Conservation (phyloP, 2,329 filamentous ascomycete species). For the Aspergillus sp. region DNA sequence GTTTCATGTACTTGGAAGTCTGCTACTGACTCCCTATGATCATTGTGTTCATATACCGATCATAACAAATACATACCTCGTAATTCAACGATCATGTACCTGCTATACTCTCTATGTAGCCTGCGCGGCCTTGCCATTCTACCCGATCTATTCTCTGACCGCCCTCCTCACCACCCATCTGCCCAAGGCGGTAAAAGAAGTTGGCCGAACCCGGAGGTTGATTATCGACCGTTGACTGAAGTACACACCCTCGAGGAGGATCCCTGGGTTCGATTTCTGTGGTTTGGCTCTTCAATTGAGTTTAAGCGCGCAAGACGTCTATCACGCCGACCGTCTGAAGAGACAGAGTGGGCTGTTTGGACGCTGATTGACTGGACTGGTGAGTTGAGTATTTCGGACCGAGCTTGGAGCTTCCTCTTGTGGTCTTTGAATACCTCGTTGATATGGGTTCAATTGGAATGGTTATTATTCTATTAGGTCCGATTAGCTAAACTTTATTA, state of each 20-base stretch:
- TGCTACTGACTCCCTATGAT: not conserved
- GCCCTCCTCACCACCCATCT: slow-evolving; percentile 16
- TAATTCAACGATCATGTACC: not conserved
- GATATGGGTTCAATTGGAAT: not conserved
- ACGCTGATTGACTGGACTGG: not conserved
- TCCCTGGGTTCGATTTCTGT: not conserved
- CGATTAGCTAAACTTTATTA: not conserved
- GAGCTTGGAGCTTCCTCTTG: not conserved
- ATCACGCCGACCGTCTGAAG: not conserved
- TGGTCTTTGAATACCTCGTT: not conserved
- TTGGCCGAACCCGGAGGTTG: slow-evolving; percentile 11
- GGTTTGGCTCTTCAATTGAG: not conserved
- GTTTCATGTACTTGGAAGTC: slow-evolving; percentile 1
- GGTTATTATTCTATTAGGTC: too few relatives aligned
- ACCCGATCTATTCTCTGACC: slow-evolving; percentile 2
- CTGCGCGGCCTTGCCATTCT: not conserved
- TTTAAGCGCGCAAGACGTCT: not conserved
- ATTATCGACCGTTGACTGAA: not conserved
- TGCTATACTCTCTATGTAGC: not conserved
- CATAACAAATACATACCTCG: not conserved
- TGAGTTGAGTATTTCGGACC: not conserved
- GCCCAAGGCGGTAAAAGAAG: not conserved
- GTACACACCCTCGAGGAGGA: not conserved
- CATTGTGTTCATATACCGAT: not conserved
- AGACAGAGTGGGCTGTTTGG: not conserved